Conservation (phyloP, 306 rosid genomes). For the Prosopis cineraria region DNA sequence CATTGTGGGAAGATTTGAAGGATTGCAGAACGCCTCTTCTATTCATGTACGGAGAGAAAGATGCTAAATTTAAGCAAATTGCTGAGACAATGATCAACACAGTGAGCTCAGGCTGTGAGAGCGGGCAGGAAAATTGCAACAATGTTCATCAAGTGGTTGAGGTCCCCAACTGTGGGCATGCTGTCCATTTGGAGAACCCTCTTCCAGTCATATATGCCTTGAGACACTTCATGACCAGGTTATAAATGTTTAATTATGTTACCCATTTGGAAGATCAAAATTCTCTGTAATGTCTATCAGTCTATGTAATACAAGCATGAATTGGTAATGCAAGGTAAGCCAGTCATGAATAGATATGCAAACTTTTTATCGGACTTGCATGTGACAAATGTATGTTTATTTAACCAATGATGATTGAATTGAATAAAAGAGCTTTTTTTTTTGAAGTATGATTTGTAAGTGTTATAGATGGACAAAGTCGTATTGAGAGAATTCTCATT, state of each 20-base stretch:
- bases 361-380: background rate
- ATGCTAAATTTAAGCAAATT: conserved; percentile 70
- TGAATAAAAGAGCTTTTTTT: too few species aligned
- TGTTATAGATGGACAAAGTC: too few species aligned
- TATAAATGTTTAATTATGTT: conserved; percentile 12
- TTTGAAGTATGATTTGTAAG: too few species aligned
- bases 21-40: conserved; percentile 69
- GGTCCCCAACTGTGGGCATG: conserved; percentile 82
- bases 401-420: background rate
- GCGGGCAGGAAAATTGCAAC: conserved; percentile 24
- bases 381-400: background rate
- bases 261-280: conserved; percentile 14
- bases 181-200: conserved; percentile 91
- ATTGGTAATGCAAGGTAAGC: too few species aligned
- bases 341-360: too few species aligned
- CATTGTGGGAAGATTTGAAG: conserved; percentile 85
- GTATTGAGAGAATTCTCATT: too few species aligned
- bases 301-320: too few species aligned
- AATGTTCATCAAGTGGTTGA: conserved; percentile 58
- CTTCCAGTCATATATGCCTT: conserved; percentile 66
- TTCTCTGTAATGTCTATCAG: background rate
- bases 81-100: conserved; percentile 57
- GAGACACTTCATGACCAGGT: conserved; percentile 51
- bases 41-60: conserved; percentile 77
- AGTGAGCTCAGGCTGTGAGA: conserved; percentile 35